Evolutionary conservation across 2,329 filamentous ascomycete genomes (phyloP), one percentile per base, ranked within the genome.

Genomic region (Cladosporium sp.): DNA sequence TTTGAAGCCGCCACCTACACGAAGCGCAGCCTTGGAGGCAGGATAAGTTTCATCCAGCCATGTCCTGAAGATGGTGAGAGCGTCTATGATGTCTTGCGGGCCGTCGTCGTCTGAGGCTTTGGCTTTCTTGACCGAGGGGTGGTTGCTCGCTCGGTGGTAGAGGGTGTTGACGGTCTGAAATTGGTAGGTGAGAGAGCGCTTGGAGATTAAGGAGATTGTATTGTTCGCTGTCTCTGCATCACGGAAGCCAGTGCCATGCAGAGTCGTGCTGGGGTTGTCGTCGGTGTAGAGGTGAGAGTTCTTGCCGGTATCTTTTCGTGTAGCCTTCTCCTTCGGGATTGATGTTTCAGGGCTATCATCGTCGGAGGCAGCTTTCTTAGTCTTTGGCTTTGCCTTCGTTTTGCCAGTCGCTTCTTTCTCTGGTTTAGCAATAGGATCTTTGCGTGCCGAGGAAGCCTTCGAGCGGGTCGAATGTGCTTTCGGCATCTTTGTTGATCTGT

Each of bases 221-320:
- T 68, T 65, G 36, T 67, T 64, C 7, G 74, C 74, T 7, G 71
- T 69, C 2, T 65, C 69, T 18, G 64, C 65, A 67, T 76, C 73
- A 59, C 74, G 75, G 71, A 76, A 76, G 58, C 74, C 74, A 2
- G 73, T 76, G 67, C 74, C 74, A 49, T 75, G 74, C 47, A 76
- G 71, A 4, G 74, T 75, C 5, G 74, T 75, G 18, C 69, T 47
- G 11, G 74, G 74, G 54, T 76, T 76, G 65, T 76, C 74, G 57
- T 76, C 74, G 15, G 74, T 76, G 68, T 76, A 76, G 59, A 76
- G 73, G 65, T 76, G 74, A 8, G 73, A 75, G 34, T 68, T 69
- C 49, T 73, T 75, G 34, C 34, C 55, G 21, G 67, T 65, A 57
- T 72, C 67, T 54, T 69, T 71, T 4, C 32, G 41, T 36, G 55